Evolutionary conservation across 1,139 yeast genomes (phyloP).

Genomic region (Candida gigantensis): DNA sequence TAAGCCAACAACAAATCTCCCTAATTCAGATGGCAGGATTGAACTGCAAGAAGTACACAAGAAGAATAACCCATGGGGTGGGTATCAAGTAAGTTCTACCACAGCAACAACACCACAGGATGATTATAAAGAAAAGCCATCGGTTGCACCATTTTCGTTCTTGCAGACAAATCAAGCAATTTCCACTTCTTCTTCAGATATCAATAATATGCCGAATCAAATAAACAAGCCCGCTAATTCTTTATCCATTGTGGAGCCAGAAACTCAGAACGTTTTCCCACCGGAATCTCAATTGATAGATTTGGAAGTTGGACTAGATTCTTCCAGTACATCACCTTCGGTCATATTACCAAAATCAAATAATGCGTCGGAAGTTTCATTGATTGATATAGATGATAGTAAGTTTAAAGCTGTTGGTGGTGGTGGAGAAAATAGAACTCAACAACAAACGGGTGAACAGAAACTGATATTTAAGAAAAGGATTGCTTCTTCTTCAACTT

Average conservation of each 20-base stretch:
- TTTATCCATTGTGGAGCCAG: no score
- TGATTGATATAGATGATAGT: constrained; percentile 34
- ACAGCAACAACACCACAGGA: constrained; percentile 4
- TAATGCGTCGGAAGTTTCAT: constrained; percentile 26
- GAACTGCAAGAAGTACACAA: constrained; percentile 11
- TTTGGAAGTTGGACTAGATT: constrained; percentile 40
- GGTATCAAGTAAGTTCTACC: constrained; percentile 16
- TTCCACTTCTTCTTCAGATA: no score
- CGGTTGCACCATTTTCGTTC: not conserved
- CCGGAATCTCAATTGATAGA: constrained; percentile 35
- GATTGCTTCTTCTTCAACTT: constrained; percentile 28
- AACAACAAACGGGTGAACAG: constrained; percentile 11
- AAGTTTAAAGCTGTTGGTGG: not conserved
- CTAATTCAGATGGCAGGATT: constrained; percentile 11
- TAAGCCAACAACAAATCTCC: constrained; percentile 1
- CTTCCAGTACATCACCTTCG: constrained; percentile 31
- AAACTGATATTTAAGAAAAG: constrained; percentile 36
- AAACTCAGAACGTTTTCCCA: constrained; percentile 7
- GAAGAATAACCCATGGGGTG: constrained; percentile 31
- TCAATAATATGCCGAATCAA: no score
- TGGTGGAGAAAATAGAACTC: no score
- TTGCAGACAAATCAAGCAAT: constrained; percentile 1
- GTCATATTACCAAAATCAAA: constrained; percentile 16
- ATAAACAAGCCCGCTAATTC: no score
- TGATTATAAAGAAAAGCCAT: not conserved